These are phyloP conservation scores for Hericium alpestre DNA, from an alignment of 768 basidiomycete genomes.

Conservation along the genomic window DNA sequence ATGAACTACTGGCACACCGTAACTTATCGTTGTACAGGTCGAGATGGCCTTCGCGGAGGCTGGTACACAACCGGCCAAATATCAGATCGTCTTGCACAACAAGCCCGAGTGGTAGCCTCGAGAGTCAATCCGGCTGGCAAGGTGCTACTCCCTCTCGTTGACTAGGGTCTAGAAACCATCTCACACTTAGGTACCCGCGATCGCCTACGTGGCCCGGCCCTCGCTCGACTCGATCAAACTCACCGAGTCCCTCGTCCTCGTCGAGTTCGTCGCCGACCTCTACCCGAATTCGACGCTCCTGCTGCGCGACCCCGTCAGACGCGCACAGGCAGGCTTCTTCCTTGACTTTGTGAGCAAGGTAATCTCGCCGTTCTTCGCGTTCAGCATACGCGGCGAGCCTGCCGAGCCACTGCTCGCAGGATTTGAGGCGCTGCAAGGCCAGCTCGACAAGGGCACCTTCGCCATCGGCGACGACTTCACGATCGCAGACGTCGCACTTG, in stretches of 20 bases:
- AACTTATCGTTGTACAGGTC: constrained; percentile 23
- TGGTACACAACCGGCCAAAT: constrained; percentile 35
- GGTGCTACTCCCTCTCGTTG: constrained; percentile 22
- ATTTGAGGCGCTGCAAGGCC: constrained; percentile 36
- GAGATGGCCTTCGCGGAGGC: constrained; percentile 56
- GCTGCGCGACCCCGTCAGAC: constrained; percentile 43
- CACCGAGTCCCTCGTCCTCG: constrained; percentile 53
- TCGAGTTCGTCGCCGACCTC: constrained; percentile 59
- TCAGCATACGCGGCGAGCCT: constrained; percentile 28
- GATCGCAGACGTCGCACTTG: constrained; percentile 52
- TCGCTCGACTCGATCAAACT: constrained; percentile 52
- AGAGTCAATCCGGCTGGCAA: constrained; percentile 60
- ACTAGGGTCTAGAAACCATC: background rate
- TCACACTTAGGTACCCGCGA: constrained; percentile 39
- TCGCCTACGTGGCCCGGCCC: constrained; percentile 55
- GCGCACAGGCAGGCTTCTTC: constrained; percentile 55
- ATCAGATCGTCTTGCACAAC: constrained; percentile 49
- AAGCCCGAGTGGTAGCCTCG: constrained; percentile 63
- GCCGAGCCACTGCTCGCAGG: constrained; percentile 31
- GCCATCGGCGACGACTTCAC: constrained; percentile 37
- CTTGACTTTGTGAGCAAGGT: constrained; percentile 44
- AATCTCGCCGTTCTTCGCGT: constrained; percentile 26
- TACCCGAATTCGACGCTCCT: constrained; percentile 37
- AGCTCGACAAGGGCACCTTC: constrained; percentile 35
- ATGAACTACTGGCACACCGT: background rate